A percentile compares a stretch with the other conserved stretches of the same genome.
These are phyloP conservation scores for Rutstroemia sp. DNA, from an alignment of 2,329 filamentous ascomycete genomes.

Conservation along the genomic window DNA sequence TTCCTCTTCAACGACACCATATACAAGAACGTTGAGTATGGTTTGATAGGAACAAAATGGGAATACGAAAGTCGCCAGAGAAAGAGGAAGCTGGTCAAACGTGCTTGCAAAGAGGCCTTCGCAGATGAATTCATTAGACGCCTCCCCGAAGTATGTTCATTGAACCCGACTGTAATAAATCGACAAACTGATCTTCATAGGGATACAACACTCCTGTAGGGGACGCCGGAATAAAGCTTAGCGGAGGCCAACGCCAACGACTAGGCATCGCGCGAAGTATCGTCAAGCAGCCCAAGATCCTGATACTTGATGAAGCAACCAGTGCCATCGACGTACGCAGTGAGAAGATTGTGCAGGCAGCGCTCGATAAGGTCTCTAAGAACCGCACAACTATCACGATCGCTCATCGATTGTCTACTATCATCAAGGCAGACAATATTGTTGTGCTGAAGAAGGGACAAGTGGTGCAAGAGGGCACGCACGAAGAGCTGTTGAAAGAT, in stretches of 20 bases:
- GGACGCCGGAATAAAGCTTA: slow-evolving; percentile 67
- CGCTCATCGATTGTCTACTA: slow-evolving; percentile 81
- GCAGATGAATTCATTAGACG: slow-evolving; percentile 48
- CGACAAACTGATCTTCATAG: not conserved
- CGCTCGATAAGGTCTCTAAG: slow-evolving; percentile 71
- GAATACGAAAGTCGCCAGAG: slow-evolving; percentile 9
- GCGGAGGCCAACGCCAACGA: slow-evolving; percentile 73
- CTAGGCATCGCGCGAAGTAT: slow-evolving; percentile 56
- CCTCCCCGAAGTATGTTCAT: slow-evolving; percentile 36
- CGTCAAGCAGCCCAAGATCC: slow-evolving; percentile 47
- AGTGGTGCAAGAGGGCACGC: slow-evolving; percentile 69
- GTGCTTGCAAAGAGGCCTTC: slow-evolving; percentile 47
- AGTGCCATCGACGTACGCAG: slow-evolving; percentile 72
- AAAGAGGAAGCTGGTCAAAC: slow-evolving; percentile 20
- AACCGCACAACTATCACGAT: slow-evolving; percentile 90
- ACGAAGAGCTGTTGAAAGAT: slow-evolving; percentile 54
- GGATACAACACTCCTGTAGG: slow-evolving; percentile 69
- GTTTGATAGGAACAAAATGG: slow-evolving; percentile 17
- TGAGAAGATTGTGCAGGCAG: slow-evolving; percentile 82
- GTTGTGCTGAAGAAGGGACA: slow-evolving; percentile 68
- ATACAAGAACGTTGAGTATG: slow-evolving; percentile 18
- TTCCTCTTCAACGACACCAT: slow-evolving; percentile 46
- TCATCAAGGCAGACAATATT: slow-evolving; percentile 85
- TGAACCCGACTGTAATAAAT: not conserved
- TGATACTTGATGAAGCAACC: slow-evolving; percentile 56